Evolutionary conservation across 2,329 filamentous ascomycete genomes (phyloP), one percentile per base, ranked within the genome.

Genomic region (Alternaria solani): DNA sequence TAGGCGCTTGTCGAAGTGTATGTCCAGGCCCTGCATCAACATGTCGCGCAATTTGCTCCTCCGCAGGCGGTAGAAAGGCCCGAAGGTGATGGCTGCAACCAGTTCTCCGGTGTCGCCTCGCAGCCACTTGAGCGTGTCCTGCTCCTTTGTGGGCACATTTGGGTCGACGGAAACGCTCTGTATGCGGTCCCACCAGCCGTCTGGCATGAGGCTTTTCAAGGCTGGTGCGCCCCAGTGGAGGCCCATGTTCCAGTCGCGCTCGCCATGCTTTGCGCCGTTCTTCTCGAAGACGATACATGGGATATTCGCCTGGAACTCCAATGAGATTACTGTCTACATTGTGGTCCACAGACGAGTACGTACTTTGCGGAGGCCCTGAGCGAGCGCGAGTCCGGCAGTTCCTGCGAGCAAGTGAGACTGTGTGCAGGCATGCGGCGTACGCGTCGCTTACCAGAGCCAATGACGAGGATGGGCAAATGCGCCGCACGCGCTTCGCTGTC

Each of bases 241-340:
- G 0, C 87, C 89, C 57, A 90, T 78, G 3, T 87, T 88, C 88
- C 87, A 90, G 62, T 88, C 87, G 77, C 84, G 32, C 82, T 84
- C 57, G 74, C 78, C 42, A 39, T 66, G 61, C 34, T 84, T 78
- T 41, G 83, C 80, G 5, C 69, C 58, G 63, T 87, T 84, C 42
- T 85, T 85, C 74, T 89, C 87, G 67, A 85, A 88, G 43, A 89
- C 82, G 38, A 73, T 78, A 72, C 86, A 88, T 62, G 59, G 41
- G 52, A 79, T 72, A 6, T 72, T 72, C 18, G 71, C 72, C 76
- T 79, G 34, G 43, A 53, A 49, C 62, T 46, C 32, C 26, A 46
- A 39, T n/a, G 12, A 38, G 49, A 25, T 23, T 43, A 47, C 14
- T 28, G 28, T 36, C 18, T 34, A 36, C 18, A 18, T 42, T 49